phyloP scores from a whole-genome alignment of 495 filamentous ascomycete species.

The Pseudevernia furfuracea region DNA sequence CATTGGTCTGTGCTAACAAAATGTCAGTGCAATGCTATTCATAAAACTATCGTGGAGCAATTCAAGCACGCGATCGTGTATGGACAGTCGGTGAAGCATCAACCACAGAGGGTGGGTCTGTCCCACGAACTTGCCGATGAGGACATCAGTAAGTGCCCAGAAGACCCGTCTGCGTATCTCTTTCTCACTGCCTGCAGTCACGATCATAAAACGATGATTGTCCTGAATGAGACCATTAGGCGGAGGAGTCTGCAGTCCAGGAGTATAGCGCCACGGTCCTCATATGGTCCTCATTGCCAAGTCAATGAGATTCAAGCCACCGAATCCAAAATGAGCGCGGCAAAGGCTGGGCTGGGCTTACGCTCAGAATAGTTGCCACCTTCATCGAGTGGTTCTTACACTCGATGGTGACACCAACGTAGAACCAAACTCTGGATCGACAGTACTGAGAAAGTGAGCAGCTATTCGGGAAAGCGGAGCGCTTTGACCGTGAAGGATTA shows the following conservation, averaged over 20 bases:
- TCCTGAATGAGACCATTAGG: neutral
- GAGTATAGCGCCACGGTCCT: neutral
- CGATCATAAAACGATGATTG: constrained; percentile 84
- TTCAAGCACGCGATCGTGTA: constrained; percentile 96
- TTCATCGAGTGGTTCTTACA: neutral
- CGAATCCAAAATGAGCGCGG: neutral
- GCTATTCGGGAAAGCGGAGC: neutral
- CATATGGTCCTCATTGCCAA: neutral
- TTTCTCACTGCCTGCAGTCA: constrained; percentile 56
- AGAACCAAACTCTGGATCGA: neutral
- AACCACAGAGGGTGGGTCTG: constrained; percentile 91
- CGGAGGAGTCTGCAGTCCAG: neutral
- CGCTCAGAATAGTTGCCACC: neutral
- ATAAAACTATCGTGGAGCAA: constrained; percentile 90
- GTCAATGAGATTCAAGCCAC: neutral
- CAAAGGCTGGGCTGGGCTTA: neutral
- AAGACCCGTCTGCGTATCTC: constrained; percentile 5
- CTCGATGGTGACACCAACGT: neutral
- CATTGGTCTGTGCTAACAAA: constrained; percentile 24
- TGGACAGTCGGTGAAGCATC: constrained; percentile 95
- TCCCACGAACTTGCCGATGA: constrained; percentile 89
- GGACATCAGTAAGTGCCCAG: constrained; percentile 74
- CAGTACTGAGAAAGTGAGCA: neutral
- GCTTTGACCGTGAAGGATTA: neutral
- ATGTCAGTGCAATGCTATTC: constrained; percentile 84